Evolutionary conservation across 176 grass and related monocot genomes (phyloP).

Genomic region (Oryza brachyantha): DNA sequence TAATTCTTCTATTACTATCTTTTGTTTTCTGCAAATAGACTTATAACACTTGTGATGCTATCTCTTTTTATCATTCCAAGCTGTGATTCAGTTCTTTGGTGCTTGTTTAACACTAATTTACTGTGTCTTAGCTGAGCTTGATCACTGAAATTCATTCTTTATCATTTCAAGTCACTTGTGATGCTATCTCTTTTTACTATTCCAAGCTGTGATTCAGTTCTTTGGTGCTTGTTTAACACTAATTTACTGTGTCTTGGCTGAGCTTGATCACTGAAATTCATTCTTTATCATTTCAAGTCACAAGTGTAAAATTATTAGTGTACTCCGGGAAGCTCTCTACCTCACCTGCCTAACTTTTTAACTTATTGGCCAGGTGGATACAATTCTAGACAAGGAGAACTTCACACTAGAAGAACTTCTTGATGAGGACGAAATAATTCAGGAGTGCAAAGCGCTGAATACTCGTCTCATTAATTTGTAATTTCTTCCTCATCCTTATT

Average conservation of each 20-base stretch:
- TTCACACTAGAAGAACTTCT: constrained; percentile 92
- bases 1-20: not conserved
- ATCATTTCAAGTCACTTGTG: not conserved
- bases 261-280: not conserved
- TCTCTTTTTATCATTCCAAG: not conserved
- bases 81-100: not conserved
- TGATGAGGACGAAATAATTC: constrained; percentile 91
- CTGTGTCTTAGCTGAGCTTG: not conserved
- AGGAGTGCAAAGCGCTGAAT: constrained; percentile 96
- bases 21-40: not conserved
- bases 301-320: not conserved
- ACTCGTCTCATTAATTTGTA: constrained; percentile 93
- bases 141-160: not conserved
- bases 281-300: not conserved
- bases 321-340: not conserved
- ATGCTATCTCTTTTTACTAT: not conserved
- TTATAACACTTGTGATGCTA: not conserved
- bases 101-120: constrained; percentile 1
- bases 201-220: not conserved
- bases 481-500: not conserved
- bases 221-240: not conserved
- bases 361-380: constrained; percentile 65
- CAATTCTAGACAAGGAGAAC: constrained; percentile 88
- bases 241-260: not conserved
- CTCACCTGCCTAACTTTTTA: not conserved